Percentiles rank a stretch among this genome's conserved stretches.
These are phyloP conservation scores for Styphnolobium japonicum DNA, from an alignment of 306 rosid species.

Conservation along the genomic window DNA sequence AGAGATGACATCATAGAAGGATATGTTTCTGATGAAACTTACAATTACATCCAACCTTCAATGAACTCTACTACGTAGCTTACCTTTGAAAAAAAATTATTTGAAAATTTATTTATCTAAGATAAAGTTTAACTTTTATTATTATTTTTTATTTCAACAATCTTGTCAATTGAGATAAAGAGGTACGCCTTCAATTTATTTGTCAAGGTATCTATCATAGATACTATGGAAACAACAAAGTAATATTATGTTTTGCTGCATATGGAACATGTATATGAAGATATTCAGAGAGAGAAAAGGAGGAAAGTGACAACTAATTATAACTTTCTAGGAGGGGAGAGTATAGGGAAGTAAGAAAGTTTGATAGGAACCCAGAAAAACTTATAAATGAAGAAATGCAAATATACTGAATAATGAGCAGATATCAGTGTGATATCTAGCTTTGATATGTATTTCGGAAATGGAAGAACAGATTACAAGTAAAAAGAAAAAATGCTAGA, in stretches of 20 bases:
- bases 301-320: not conserved
- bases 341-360: not conserved
- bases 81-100: not conserved
- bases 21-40: not conserved
- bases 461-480: no score
- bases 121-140: not conserved
- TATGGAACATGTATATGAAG: not conserved
- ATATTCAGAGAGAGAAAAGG: not conserved
- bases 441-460: no score
- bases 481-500: no score
- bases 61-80: not conserved
- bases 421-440: no score
- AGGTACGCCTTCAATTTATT: not conserved
- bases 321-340: not conserved
- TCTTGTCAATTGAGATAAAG: not conserved
- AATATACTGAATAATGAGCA: no score
- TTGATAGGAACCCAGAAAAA: no score
- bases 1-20: not conserved
- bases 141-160: not conserved
- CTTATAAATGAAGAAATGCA: no score
- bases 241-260: not conserved
- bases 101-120: not conserved
- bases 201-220: not conserved
- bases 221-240: not conserved
- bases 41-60: not conserved